Percentiles rank a stretch among this genome's conserved stretches.
Evolutionary conservation across 2,329 filamentous ascomycete species (phyloP).

Genomic region (Exophiala spinifera): DNA sequence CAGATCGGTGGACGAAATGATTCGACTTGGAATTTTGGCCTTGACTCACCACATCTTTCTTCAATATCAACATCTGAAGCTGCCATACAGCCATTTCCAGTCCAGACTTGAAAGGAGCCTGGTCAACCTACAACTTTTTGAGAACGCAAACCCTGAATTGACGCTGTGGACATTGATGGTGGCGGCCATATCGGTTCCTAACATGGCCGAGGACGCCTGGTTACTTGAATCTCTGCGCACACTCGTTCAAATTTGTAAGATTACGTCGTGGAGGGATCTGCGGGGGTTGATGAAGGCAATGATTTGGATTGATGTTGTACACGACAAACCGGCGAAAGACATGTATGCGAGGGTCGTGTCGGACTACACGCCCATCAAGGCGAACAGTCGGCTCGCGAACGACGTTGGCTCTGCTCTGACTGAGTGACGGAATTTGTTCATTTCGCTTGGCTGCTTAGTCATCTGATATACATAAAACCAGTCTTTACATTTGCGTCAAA

Average conservation of each 20-base stretch:
- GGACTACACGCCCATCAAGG: too few relatives aligned
- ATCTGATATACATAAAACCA: too few relatives aligned
- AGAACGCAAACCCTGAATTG: constrained; percentile 2
- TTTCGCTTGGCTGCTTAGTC: too few relatives aligned
- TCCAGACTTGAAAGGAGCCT: constrained; percentile 20
- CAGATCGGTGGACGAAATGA: constrained; percentile 34
- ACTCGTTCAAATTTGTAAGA: constrained; percentile 5
- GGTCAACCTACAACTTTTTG: neutral
- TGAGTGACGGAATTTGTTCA: too few relatives aligned
- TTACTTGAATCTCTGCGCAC: constrained; percentile 6
- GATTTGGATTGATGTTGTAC: constrained; percentile 35
- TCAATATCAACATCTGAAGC: constrained; percentile 34
- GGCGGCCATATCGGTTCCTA: constrained; percentile 19
- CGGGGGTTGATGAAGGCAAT: constrained; percentile 29
- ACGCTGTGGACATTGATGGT: constrained; percentile 29
- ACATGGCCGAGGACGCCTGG: constrained; percentile 11
- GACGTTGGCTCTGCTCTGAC: too few relatives aligned
- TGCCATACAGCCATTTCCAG: constrained; percentile 26
- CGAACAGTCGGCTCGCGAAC: too few relatives aligned
- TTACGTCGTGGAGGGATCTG: constrained; percentile 18
- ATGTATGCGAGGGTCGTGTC: constrained; percentile 17
- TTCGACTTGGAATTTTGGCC: constrained; percentile 41
- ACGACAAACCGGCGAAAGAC: constrained; percentile 32
- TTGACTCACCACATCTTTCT: constrained; percentile 43
- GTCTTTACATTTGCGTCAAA: too few relatives aligned